Percentiles rank a stretch among this genome's conserved stretches.
Evolutionary conservation across 2,329 filamentous ascomycete species (phyloP).

Genomic region (Zasmidium citrigriseum): DNA sequence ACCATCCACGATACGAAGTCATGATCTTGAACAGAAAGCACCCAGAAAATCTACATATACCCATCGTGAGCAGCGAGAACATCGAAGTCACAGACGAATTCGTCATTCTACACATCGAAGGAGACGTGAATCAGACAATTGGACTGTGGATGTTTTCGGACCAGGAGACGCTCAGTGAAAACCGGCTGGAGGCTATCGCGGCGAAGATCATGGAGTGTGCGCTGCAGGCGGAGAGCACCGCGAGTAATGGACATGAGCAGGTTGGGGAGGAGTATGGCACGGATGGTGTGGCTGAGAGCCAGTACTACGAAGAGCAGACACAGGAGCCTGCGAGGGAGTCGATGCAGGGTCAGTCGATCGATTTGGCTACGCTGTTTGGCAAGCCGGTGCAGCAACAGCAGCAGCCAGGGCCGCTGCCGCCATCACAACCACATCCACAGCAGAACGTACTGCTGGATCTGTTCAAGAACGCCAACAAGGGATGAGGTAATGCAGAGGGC

Average conservation of each 20-base stretch:
- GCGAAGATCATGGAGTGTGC: slow-evolving; percentile 59
- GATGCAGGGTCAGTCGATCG: slow-evolving; percentile 36
- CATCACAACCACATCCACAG: too few relatives aligned
- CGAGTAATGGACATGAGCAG: slow-evolving; percentile 29
- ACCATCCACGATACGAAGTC: slow-evolving; percentile 43
- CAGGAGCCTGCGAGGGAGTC: slow-evolving; percentile 47
- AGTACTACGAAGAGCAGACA: slow-evolving; percentile 35
- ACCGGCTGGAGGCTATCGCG: slow-evolving; percentile 50
- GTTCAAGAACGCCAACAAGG: slow-evolving; percentile 28
- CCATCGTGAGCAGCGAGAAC: slow-evolving; percentile 44
- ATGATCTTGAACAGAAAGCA: slow-evolving; percentile 51
- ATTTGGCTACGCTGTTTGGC: slow-evolving; percentile 29
- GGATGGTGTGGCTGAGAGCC: neutral
- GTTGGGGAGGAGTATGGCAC: slow-evolving; percentile 14
- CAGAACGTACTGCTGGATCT: slow-evolving; percentile 30
- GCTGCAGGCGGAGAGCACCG: slow-evolving; percentile 45
- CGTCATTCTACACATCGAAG: slow-evolving; percentile 57
- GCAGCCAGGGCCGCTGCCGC: slow-evolving; percentile 4
- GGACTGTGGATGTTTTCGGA: slow-evolving; percentile 68
- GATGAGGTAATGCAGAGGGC: neutral
- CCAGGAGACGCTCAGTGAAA: slow-evolving; percentile 47
- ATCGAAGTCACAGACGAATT: slow-evolving; percentile 57
- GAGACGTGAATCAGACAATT: slow-evolving; percentile 40
- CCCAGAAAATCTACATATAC: slow-evolving; percentile 49
- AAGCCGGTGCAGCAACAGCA: slow-evolving; percentile 14